Evolutionary conservation across 225 moss, liverwort and hornwort genomes (phyloP).

Genomic region (Antitrichia curtipendula): DNA sequence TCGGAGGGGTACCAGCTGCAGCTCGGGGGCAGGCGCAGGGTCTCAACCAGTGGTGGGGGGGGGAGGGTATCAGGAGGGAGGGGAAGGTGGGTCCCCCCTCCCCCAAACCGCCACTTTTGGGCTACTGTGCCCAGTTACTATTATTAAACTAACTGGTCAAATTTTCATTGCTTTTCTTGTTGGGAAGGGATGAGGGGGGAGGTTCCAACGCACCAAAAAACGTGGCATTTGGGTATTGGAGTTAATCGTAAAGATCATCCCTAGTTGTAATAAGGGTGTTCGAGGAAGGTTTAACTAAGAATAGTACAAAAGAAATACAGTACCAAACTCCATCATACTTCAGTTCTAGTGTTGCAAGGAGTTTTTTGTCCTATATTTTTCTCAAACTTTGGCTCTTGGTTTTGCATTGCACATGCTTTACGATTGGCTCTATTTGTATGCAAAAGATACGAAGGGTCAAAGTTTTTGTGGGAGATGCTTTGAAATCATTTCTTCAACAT

Average conservation of each 20-base stretch:
- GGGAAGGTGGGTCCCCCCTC: neutral
- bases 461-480: neutral
- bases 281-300: too few species aligned
- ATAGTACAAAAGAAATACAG: too few species aligned
- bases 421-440: too few species aligned
- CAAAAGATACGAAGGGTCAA: neutral
- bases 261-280: too few species aligned
- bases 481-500: neutral
- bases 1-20: neutral
- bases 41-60: neutral
- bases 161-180: neutral
- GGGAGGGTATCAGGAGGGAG: neutral
- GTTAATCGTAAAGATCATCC: too few species aligned
- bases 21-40: neutral
- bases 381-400: too few species aligned
- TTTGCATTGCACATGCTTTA: too few species aligned
- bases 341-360: too few species aligned
- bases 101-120: neutral
- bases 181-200: neutral
- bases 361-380: too few species aligned
- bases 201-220: neutral
- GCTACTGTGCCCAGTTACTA: neutral
- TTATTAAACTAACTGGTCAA: neutral
- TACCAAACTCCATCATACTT: too few species aligned
- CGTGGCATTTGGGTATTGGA: rapidly evolving